Evolutionary conservation across 2,329 filamentous ascomycete species (phyloP).

Genomic region (Phialophora expanda): DNA sequence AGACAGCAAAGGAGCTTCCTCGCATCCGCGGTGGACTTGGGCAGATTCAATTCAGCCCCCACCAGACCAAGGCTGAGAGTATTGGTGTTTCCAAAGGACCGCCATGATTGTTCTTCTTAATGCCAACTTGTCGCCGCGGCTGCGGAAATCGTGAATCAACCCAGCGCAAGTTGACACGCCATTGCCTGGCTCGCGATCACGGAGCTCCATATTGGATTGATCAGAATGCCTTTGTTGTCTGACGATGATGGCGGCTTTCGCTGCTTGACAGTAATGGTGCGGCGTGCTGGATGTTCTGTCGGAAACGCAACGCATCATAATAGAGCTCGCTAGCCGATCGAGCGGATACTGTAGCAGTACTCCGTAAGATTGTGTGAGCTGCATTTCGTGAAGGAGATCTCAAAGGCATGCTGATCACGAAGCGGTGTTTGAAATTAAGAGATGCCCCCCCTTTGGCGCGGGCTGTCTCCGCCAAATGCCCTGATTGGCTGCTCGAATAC

Average conservation of each 20-base stretch:
- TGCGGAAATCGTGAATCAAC: no score
- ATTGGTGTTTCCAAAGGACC: not conserved
- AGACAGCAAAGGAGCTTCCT: not conserved
- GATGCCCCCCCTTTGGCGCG: not conserved
- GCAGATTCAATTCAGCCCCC: not conserved
- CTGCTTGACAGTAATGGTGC: not conserved
- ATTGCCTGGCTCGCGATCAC: not conserved
- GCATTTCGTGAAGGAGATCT: not conserved
- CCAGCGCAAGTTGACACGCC: not conserved
- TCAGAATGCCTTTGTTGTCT: not conserved
- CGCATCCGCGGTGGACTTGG: not conserved
- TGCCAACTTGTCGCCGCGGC: not conserved
- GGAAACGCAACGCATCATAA: not conserved
- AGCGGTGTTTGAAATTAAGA: not conserved
- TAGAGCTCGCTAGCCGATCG: not conserved
- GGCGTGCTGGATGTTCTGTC: not conserved
- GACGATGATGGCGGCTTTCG: not conserved
- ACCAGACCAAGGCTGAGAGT: not conserved
- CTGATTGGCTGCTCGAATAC: constrained; percentile 4
- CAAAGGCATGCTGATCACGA: not conserved
- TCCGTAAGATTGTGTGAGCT: not conserved
- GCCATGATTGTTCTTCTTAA: not conserved
- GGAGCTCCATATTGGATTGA: not conserved
- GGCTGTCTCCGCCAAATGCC: not conserved
- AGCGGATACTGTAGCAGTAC: no score